These are phyloP conservation scores for Phialophora macrospora DNA, from an alignment of 2,329 filamentous ascomycete genomes.

Conservation along the genomic window DNA sequence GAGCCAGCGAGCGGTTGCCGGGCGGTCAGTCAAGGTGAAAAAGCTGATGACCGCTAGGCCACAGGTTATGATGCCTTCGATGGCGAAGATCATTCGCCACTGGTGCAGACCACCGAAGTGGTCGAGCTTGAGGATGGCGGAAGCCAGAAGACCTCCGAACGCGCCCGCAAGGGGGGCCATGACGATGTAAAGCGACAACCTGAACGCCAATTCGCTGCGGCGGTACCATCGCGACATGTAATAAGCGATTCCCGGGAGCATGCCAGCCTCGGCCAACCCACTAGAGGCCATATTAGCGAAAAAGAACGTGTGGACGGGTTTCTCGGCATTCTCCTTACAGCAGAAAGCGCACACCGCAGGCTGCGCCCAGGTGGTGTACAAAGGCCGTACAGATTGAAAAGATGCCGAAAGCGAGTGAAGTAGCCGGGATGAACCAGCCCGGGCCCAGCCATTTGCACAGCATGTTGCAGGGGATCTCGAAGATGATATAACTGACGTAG, in stretches of 20 bases:
- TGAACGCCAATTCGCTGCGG: slow-evolving; percentile 69
- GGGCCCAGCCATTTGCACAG: slow-evolving; percentile 73
- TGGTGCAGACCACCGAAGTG: slow-evolving; percentile 60
- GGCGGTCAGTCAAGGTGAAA: slow-evolving; percentile 69
- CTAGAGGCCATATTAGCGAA: background rate
- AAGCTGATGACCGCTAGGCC: slow-evolving; percentile 65
- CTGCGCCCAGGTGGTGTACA: slow-evolving; percentile 59
- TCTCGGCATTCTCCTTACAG: slow-evolving; percentile 44
- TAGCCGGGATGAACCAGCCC: slow-evolving; percentile 70
- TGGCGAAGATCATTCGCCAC: slow-evolving; percentile 71
- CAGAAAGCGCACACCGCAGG: slow-evolving; percentile 68
- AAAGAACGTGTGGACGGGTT: background rate
- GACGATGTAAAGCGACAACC: slow-evolving; percentile 71
- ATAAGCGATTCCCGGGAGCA: slow-evolving; percentile 75
- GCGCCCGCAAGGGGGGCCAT: slow-evolving; percentile 72
- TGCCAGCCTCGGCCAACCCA: slow-evolving; percentile 67
- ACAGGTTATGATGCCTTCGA: slow-evolving; percentile 63
- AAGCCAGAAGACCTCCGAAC: slow-evolving; percentile 70
- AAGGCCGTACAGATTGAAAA: slow-evolving; percentile 69
- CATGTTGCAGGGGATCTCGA: slow-evolving; percentile 72
- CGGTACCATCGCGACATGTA: slow-evolving; percentile 63
- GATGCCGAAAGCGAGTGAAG: slow-evolving; percentile 67
- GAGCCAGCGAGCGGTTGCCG: slow-evolving; percentile 70
- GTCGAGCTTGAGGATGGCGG: slow-evolving; percentile 66
- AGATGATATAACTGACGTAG: slow-evolving; percentile 74